Evolutionary conservation across 2,329 filamentous ascomycete species (phyloP).

Genomic region (Xylaria sp.): DNA sequence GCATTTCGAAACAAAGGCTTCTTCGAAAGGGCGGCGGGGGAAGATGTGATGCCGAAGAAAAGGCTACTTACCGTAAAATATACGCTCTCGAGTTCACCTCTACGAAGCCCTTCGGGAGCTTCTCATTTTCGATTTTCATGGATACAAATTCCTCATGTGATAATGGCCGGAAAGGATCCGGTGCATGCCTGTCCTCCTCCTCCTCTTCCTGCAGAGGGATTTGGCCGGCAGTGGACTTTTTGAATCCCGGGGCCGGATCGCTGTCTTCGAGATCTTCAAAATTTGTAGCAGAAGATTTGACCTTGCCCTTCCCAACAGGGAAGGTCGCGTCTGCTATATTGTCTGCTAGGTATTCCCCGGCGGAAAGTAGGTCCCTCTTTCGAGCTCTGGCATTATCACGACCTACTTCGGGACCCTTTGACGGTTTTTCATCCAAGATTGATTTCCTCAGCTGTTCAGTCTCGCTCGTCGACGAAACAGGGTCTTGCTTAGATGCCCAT

Average conservation of each 20-base stretch:
- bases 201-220: conserved; percentile 45
- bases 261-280: conserved; percentile 33
- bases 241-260: conserved; percentile 32
- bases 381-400: conserved; percentile 27
- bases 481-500: conserved; percentile 26
- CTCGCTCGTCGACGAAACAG: conserved; percentile 8
- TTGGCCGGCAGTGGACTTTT: conserved; percentile 37
- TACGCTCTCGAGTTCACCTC: conserved; percentile 61
- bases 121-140: conserved; percentile 56
- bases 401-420: conserved; percentile 16
- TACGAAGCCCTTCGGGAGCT: conserved; percentile 63
- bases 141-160: conserved; percentile 67
- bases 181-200: conserved; percentile 32
- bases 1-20: too few species aligned
- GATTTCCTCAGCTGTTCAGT: conserved; percentile 19
- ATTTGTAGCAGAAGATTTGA: neutral
- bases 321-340: neutral
- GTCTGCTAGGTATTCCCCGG: conserved; percentile 10
- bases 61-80: conserved; percentile 66
- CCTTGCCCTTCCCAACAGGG: conserved; percentile 12
- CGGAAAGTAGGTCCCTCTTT: conserved; percentile 42
- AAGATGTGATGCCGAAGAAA: neutral
- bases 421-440: conserved; percentile 24
- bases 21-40: too few species aligned
- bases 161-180: conserved; percentile 55